These are phyloP conservation scores for Phytophthora brassicae DNA, from an alignment of 352 stramenopile genomes.

Conservation along the genomic window DNA sequence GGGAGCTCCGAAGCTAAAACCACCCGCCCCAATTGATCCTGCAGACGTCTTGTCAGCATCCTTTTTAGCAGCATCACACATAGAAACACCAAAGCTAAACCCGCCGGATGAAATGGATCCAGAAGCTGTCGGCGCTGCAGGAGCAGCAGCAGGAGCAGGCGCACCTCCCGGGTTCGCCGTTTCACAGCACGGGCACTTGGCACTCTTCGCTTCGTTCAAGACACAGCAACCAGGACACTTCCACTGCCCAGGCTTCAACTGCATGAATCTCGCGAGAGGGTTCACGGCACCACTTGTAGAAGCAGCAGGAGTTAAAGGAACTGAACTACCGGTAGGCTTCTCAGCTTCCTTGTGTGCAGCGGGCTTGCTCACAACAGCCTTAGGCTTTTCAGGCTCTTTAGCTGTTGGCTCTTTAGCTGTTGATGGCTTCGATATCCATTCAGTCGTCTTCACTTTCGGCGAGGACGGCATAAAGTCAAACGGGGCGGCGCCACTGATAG, in stretches of 20 bases:
- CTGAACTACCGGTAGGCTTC: constrained; percentile 9
- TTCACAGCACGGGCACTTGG: constrained; percentile 84
- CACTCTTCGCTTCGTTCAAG: constrained; percentile 50
- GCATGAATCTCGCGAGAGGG: constrained; percentile 65
- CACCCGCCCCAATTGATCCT: constrained; percentile 26
- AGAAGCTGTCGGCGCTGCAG: constrained; percentile 15
- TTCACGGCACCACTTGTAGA: constrained; percentile 35
- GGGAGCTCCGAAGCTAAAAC: constrained; percentile 58
- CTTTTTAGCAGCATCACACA: constrained; percentile 21
- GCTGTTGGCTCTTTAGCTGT: constrained; percentile 28
- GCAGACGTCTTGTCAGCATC: constrained; percentile 19
- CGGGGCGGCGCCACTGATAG: constrained; percentile 32
- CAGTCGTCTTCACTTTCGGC: constrained; percentile 46
- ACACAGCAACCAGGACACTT: constrained; percentile 82
- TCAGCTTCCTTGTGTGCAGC: constrained; percentile 9
- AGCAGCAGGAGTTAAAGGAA: constrained; percentile 1
- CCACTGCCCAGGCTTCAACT: constrained; percentile 71
- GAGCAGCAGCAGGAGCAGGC: constrained; percentile 4
- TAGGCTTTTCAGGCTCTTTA: constrained; percentile 30
- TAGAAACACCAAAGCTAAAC: constrained; percentile 37
- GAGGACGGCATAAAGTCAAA: constrained; percentile 73
- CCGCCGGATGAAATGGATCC: constrained; percentile 23
- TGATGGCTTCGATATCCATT: constrained; percentile 37
- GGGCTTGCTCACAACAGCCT: constrained; percentile 19
- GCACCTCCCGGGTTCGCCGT: constrained; percentile 44